Conservation (phyloP, 1,284 basidiomycete genomes). For the Microbotryum lychnidis-dioicae region DNA sequence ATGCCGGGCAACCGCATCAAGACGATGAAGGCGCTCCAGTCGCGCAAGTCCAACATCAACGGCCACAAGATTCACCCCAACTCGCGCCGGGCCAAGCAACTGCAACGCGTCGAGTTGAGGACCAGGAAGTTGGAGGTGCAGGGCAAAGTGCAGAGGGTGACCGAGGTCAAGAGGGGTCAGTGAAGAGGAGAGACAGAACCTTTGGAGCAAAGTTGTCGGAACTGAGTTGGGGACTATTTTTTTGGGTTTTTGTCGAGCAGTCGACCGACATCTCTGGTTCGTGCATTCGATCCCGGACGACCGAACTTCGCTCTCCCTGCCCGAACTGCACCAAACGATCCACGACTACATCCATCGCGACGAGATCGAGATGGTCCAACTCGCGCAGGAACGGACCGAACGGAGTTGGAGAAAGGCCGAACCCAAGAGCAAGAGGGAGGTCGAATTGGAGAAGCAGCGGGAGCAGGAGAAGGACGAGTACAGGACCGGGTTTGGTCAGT, state of each 20-base stretch:
- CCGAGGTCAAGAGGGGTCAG: slow-evolving; percentile 16
- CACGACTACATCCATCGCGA: slow-evolving; percentile 27
- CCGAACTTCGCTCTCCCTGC: slow-evolving; percentile 17
- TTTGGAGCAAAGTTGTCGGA: too few species aligned
- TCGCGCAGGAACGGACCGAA: slow-evolving; percentile 16
- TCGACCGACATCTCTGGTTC: slow-evolving; percentile 28
- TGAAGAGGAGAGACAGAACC: not conserved
- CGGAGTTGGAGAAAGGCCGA: slow-evolving; percentile 27
- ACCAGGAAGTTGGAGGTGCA: slow-evolving; percentile 26
- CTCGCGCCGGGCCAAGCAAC: slow-evolving; percentile 31
- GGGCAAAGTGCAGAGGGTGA: slow-evolving; percentile 12
- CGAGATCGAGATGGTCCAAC: slow-evolving; percentile 16
- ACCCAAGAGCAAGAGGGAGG: slow-evolving; percentile 29
- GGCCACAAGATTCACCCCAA: slow-evolving; percentile 27
- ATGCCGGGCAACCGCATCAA: slow-evolving; percentile 30
- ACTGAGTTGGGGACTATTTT: not conserved
- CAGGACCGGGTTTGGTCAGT: slow-evolving; percentile 19
- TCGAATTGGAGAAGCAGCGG: slow-evolving; percentile 22
- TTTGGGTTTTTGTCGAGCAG: not conserved
- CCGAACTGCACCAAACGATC: slow-evolving; percentile 24
- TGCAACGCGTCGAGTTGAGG: slow-evolving; percentile 29
- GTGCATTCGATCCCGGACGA: slow-evolving; percentile 24
- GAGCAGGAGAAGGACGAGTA: slow-evolving; percentile 22
- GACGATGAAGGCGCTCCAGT: slow-evolving; percentile 27
- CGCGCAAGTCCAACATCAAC: slow-evolving; percentile 17